Evolutionary conservation across 768 basidiomycete species (phyloP), one percentile per base, ranked within the genome.

Genomic region (Mrakia gelida): DNA sequence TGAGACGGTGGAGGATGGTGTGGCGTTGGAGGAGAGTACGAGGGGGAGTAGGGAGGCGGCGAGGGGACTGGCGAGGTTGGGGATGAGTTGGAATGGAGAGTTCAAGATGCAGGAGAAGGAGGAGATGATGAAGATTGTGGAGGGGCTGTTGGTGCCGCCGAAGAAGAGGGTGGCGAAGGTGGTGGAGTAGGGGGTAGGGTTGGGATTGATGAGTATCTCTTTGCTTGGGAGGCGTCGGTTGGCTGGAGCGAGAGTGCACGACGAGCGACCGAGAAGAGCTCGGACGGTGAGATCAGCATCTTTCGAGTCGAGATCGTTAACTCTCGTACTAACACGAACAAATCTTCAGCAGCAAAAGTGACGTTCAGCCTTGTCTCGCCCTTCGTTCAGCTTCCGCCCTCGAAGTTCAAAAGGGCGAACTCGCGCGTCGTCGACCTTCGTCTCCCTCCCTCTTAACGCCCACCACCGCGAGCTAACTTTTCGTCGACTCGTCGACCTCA

Each of bases 51-150:
- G 67, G 67, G 67, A 70, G 67, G 41, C 67, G 67, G 67, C 67
- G 26, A 70, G 41, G 67, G 26, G 67, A 23, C 23, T 70, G 34
- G 67, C 67, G 38, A 70, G 67, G 67, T n/a, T n/a, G 34, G 67
- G 67, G 67, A 26, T 70, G 26, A 43, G 38, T 26, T 41, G 38
- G 67, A 70, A 70, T 13, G 67, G 67, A 26, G 41, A 38, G 15
- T 34, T 26, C 34, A 43, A 38, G 38, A 70, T 70, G 67, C 67
- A 70, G 38, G 67, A 70, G 67, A 70, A 41, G 67, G 67, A 70
- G 67, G 67, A 70, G 67, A 70, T 70, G 67, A 26, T 70, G 34
- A 70, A 70, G 67, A 70, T 70, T 43, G 67, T 70, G 34, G 67
- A 70, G 23, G 67, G 67, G 67, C n/a, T 70, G 67, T 41, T 70